Conservation (phyloP, 495 filamentous ascomycete genomes). For the Delitschia confertaspora region DNA sequence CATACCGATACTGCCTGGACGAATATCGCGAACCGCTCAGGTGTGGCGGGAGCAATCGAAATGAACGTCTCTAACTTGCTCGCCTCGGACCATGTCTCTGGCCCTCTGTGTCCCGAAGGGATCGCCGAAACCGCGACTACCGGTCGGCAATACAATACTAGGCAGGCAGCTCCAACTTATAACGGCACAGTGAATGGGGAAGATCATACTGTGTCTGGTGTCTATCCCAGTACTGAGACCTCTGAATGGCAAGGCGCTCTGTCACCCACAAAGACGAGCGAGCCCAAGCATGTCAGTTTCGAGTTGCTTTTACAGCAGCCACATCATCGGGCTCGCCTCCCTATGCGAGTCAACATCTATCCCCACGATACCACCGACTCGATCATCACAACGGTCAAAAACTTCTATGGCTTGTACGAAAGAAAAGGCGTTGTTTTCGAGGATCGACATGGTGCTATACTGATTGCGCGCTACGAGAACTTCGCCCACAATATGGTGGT, state of each 20-base stretch:
- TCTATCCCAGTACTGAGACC: slow-evolving; percentile 20
- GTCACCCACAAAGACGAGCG: slow-evolving; percentile 12
- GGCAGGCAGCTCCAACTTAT: slow-evolving; percentile 10
- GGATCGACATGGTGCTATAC: slow-evolving; percentile 70
- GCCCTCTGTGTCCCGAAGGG: slow-evolving; percentile 5
- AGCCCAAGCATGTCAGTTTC: slow-evolving; percentile 45
- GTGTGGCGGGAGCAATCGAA: background rate
- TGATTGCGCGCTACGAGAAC: slow-evolving; percentile 94
- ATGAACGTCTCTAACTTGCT: slow-evolving; percentile 43
- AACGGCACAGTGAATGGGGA: no score
- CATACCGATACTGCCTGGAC: slow-evolving; percentile 10
- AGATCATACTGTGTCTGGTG: slow-evolving; percentile 9
- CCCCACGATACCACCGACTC: slow-evolving; percentile 92
- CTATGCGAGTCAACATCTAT: slow-evolving; percentile 84
- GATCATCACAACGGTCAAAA: slow-evolving; percentile 92
- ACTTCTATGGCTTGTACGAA: slow-evolving; percentile 90
- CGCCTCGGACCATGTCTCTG: slow-evolving; percentile 28
- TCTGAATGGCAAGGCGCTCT: slow-evolving; percentile 6
- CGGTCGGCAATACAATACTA: slow-evolving; percentile 38
- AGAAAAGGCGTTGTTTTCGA: slow-evolving; percentile 81
- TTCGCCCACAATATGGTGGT: slow-evolving; percentile 81
- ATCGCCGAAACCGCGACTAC: slow-evolving; percentile 2
- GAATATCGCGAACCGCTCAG: background rate
- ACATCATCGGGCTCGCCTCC: slow-evolving; percentile 67
- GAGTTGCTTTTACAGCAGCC: slow-evolving; percentile 67